Conservation (phyloP, 495 filamentous ascomycete genomes). For the Geoglossum glabrum region DNA sequence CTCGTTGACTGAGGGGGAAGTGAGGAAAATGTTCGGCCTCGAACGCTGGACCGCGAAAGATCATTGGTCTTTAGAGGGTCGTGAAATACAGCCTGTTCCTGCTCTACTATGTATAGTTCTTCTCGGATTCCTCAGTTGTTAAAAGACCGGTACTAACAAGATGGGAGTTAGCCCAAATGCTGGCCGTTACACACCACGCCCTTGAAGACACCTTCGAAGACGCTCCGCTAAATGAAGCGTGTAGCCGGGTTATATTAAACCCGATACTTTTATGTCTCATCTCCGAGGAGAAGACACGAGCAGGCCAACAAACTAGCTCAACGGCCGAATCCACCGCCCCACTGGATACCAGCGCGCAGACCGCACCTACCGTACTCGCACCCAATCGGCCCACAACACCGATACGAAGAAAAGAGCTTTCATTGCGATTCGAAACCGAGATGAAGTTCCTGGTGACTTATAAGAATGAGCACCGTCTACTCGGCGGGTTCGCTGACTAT, state of each 20-base stretch:
- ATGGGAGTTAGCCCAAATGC: background rate
- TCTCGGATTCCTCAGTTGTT: background rate
- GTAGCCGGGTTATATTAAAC: background rate
- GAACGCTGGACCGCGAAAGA: background rate
- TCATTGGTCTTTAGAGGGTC: background rate
- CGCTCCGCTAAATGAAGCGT: background rate
- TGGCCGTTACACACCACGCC: background rate
- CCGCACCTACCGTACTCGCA: background rate
- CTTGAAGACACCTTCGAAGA: background rate
- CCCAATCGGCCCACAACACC: background rate
- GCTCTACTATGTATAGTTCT: background rate
- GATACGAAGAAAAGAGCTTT: background rate
- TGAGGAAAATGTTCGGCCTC: background rate
- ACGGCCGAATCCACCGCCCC: background rate
- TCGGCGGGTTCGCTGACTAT: constrained; percentile 3
- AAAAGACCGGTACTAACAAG: background rate
- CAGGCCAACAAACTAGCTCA: background rate
- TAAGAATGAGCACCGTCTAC: background rate
- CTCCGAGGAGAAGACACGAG: background rate
- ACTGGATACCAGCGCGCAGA: background rate
- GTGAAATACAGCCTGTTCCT: background rate
- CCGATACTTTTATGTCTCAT: background rate
- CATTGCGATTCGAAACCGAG: constrained; percentile 3
- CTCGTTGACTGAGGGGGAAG: background rate
- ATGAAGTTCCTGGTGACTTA: constrained; percentile 5